A percentile compares a stretch with the other conserved stretches of the same genome.
Evolutionary conservation across 495 filamentous ascomycete species (phyloP).

Genomic region (Pyronema omphalodes): DNA sequence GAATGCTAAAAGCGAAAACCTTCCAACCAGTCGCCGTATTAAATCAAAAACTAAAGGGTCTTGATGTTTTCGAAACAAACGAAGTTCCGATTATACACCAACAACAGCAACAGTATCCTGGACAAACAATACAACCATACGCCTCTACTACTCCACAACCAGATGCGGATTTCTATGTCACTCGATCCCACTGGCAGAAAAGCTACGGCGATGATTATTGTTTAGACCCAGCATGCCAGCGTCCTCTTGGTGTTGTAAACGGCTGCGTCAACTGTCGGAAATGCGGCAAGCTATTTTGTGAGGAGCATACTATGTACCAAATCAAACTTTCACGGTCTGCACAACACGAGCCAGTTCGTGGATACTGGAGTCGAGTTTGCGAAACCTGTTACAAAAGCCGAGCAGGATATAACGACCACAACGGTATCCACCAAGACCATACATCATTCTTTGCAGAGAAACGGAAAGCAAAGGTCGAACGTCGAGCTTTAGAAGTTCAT

Average conservation of each 20-base stretch:
- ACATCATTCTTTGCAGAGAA: slow-evolving; percentile 46
- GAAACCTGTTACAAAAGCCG: slow-evolving; percentile 96
- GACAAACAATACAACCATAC: slow-evolving; percentile 6
- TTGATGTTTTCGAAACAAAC: slow-evolving; percentile 95
- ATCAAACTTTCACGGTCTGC: slow-evolving; percentile 91
- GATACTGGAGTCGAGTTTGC: slow-evolving; percentile 86
- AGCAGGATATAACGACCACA: slow-evolving; percentile 85
- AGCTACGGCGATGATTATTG: slow-evolving; percentile 55
- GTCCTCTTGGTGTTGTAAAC: slow-evolving; percentile 54
- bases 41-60: slow-evolving; percentile 91
- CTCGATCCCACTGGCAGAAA: slow-evolving; percentile 73
- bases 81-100: slow-evolving; percentile 29
- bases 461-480: slow-evolving; percentile 61
- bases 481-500: slow-evolving; percentile 66
- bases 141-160: slow-evolving; percentile 24
- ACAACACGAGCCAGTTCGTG: slow-evolving; percentile 76
- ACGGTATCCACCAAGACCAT: slow-evolving; percentile 51
- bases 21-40: slow-evolving; percentile 84
- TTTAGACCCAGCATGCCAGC: slow-evolving; percentile 70
- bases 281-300: slow-evolving; percentile 85
- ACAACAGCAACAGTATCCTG: slow-evolving; percentile 12
- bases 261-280: slow-evolving; percentile 82
- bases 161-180: slow-evolving; percentile 85
- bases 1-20: slow-evolving; percentile 85
- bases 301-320: slow-evolving; percentile 98